Percentiles rank a stretch among this genome's conserved stretches.
Evolutionary conservation across 805 yeast genomes (phyloP).

Genomic region (Lipomyces chichibuensis): DNA sequence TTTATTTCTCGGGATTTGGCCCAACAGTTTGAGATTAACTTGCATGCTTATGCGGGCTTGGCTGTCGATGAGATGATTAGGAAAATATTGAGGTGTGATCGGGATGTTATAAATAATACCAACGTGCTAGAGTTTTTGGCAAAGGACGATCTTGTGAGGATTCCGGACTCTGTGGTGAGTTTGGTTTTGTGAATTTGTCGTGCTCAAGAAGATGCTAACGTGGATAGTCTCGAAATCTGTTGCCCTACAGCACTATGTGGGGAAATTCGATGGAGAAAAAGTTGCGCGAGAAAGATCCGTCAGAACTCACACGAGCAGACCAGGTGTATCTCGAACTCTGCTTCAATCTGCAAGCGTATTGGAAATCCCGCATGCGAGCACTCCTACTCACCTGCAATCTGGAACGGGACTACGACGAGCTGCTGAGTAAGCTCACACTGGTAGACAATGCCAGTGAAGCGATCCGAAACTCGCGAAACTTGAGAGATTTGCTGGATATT

Average conservation of each 20-base stretch:
- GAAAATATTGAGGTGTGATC: constrained; percentile 77
- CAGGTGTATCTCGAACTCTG: constrained; percentile 79
- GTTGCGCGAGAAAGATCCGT: constrained; percentile 68
- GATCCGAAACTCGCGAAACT: constrained; percentile 64
- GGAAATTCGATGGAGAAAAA: constrained; percentile 47
- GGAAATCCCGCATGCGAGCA: constrained; percentile 91
- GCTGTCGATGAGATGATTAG: constrained; percentile 66
- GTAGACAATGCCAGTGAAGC: constrained; percentile 75
- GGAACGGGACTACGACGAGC: constrained; percentile 76
- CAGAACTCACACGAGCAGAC: constrained; percentile 83
- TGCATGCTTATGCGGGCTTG: constrained; percentile 70
- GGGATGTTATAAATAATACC: constrained; percentile 65
- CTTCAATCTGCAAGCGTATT: constrained; percentile 81
- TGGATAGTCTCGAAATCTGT: constrained; percentile 59
- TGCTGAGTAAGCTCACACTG: constrained; percentile 64
- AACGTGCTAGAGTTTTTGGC: constrained; percentile 84
- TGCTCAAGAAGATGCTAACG: not conserved
- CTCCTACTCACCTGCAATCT: constrained; percentile 67
- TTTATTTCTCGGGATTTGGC: constrained; percentile 82
- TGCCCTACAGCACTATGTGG: constrained; percentile 81
- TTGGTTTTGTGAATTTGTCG: not conserved
- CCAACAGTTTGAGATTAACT: constrained; percentile 92
- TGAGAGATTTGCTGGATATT: constrained; percentile 75
- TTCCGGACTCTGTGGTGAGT: constrained; percentile 59
- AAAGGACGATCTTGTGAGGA: constrained; percentile 72